Percentiles rank a stretch among this genome's conserved stretches.
These are phyloP conservation scores for Nakazawaea anatomiae DNA, from an alignment of 805 yeast species.

Conservation along the genomic window DNA sequence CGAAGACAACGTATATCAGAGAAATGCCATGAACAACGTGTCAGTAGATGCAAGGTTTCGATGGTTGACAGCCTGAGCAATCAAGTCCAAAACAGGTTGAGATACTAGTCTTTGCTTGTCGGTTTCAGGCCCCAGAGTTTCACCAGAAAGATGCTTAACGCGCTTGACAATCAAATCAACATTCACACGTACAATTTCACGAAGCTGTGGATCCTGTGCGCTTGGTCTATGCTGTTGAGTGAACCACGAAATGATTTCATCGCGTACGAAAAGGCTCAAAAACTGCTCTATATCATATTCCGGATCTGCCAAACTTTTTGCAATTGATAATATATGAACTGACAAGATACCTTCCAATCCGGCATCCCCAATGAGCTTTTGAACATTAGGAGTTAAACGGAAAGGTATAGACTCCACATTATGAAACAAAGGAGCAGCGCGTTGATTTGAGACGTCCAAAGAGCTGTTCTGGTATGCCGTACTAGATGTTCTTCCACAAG, in stretches of 20 bases:
- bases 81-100: conserved; percentile 83
- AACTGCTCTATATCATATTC: conserved; percentile 89
- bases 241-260: conserved; percentile 93
- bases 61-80: conserved; percentile 93
- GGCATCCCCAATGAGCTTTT: conserved; percentile 89
- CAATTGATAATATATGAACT: conserved; percentile 76
- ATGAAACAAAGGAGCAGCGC: conserved; percentile 77
- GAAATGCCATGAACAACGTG: conserved; percentile 92
- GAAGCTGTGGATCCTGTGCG: conserved; percentile 75
- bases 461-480: conserved; percentile 37
- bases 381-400: conserved; percentile 93
- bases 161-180: conserved; percentile 81
- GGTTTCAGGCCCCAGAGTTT: conserved; percentile 28
- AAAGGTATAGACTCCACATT: conserved; percentile 94
- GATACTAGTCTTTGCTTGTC: conserved; percentile 74
- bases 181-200: conserved; percentile 83
- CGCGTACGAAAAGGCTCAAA: conserved; percentile 90
- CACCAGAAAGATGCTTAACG: conserved; percentile 59
- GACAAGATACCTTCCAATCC: conserved; percentile 89
- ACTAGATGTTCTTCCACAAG: conserved; percentile 39
- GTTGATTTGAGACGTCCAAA: conserved; percentile 41
- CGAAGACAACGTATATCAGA: conserved; percentile 30
- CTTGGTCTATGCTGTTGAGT: conserved; percentile 79
- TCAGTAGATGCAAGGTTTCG: conserved; percentile 89
- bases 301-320: conserved; percentile 84